A percentile compares a stretch with the other conserved stretches of the same genome.
Conservation (phyloP, 148 eudicot genomes). For the Heliamphora exappendiculata region DNA sequence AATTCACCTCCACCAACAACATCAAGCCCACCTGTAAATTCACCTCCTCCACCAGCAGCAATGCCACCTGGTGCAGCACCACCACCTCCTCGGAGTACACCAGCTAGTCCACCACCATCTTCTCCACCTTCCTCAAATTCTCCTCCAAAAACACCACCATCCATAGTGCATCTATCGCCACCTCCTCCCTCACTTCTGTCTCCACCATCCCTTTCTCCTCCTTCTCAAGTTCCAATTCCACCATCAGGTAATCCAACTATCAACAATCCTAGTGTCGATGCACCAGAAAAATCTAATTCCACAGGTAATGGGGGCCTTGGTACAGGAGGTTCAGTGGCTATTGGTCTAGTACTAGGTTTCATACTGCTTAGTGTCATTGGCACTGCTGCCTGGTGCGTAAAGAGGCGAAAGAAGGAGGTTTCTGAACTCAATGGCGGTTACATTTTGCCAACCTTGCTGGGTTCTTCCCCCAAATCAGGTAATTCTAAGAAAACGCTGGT, state of each 20-base stretch:
- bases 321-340: slow-evolving; percentile 34
- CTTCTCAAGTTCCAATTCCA: slow-evolving; percentile 15
- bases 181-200: slow-evolving; percentile 22
- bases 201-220: slow-evolving; percentile 24
- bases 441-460: slow-evolving; percentile 39
- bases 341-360: slow-evolving; percentile 36
- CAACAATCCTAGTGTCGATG: slow-evolving; percentile 1
- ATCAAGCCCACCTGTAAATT: slow-evolving; percentile 19
- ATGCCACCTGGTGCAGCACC: slow-evolving; percentile 25
- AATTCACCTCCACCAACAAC: slow-evolving; percentile 31
- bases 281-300: slow-evolving; percentile 15
- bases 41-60: slow-evolving; percentile 33
- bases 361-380: slow-evolving; percentile 45
- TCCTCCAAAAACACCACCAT: slow-evolving; percentile 9
- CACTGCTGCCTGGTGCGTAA: slow-evolving; percentile 30
- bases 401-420: slow-evolving; percentile 38
- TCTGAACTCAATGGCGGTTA: slow-evolving; percentile 31
- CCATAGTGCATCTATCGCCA: slow-evolving; percentile 11
- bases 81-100: slow-evolving; percentile 16
- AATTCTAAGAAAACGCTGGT: slow-evolving; percentile 3
- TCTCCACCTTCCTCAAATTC: slow-evolving; percentile 21
- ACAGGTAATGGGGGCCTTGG: slow-evolving; percentile 37
- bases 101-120: slow-evolving; percentile 23
- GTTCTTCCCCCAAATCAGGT: slow-evolving; percentile 65
- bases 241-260: slow-evolving; percentile 16